Conservation (phyloP, 257 asterid species). For the Penstemon eatonii region DNA sequence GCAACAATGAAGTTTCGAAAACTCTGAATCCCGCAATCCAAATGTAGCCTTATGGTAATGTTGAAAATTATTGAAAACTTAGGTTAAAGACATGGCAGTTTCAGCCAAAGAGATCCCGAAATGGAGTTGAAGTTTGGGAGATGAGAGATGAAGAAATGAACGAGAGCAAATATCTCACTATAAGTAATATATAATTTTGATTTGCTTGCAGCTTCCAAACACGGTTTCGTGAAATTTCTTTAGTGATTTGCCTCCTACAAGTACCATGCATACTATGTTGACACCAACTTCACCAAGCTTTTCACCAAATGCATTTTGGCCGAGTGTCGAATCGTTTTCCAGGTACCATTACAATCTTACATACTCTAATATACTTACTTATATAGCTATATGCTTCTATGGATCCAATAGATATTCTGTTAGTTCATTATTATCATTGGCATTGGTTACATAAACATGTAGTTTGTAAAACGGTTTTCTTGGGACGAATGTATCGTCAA, state of each 20-base stretch:
- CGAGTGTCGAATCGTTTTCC: slow-evolving; percentile 89
- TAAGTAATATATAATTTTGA: slow-evolving; percentile 63
- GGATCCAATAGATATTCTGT: too few species aligned
- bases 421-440: too few species aligned
- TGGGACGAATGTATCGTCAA: too few species aligned
- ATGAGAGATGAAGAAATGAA: slow-evolving; percentile 85
- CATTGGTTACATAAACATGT: too few species aligned
- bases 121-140: slow-evolving; percentile 90
- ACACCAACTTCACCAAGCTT: slow-evolving; percentile 91
- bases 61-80: too few species aligned
- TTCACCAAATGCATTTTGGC: slow-evolving; percentile 91
- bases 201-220: slow-evolving; percentile 42
- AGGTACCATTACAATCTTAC: slow-evolving; percentile 67
- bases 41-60: too few species aligned
- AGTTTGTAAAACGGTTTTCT: too few species aligned
- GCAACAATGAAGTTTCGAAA: slow-evolving; percentile 47
- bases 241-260: slow-evolving; percentile 64
- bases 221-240: slow-evolving; percentile 64
- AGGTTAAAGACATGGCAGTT: slow-evolving; percentile 73
- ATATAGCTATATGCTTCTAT: too few species aligned
- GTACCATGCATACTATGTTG: slow-evolving; percentile 93
- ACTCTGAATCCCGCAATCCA: slow-evolving; percentile 31
- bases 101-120: slow-evolving; percentile 84
- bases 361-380: too few species aligned
- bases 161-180: slow-evolving; percentile 86